Base-by-base conservation (phyloP, 176 grass and related monocot species). In the Cenchrus purpureus region DNA sequence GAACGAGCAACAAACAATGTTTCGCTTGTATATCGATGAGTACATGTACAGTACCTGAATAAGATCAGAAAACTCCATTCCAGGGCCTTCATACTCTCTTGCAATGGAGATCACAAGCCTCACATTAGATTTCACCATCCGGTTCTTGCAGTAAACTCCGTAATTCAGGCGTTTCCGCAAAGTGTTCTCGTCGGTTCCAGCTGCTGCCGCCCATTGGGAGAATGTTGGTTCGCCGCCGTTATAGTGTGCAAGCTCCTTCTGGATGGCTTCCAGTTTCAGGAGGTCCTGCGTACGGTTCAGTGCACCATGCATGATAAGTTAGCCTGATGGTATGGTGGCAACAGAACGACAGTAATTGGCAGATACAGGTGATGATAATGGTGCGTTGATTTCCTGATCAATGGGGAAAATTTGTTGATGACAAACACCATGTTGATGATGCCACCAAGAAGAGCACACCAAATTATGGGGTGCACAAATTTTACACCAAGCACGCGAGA, bases 71-170 rank as follows among this genome's bases (percentile, higher is more conserved):
- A 92, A 87, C 19, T 90, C 76, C 75, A 90, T 84, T 55, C 88
- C 86, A 12, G 85, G 83, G 45, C 89, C 87, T 74, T 88, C 80
- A 50, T 89, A 91, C 68, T 89, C 89, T 83, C 77, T 98, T 44
- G 97, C 97, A 64, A 98, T 96, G 17, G 97, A 98, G 43, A 96
- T 90, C 42, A 98, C 97, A 40, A 98, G 97, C 2, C 93, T 80
- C 61, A 95, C 92, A 15, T 98, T 98, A 57, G 91, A 92, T 73
- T 73, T 88, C 59, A 98, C 87, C 93, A 98, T 98, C 69, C 55
- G 92, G 56, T 95, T 91, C 69, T 94, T 95, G 89, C 90, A 98
- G 65, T 81, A 82, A 17, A 72, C 77, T 10, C 96, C 93, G 71
- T 95, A 28, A 64, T 79, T 89, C 74, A 98, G 68, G 45, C 89